phyloP scores from a whole-genome alignment of 164 flowering plant genomes.

The Sedum album region DNA sequence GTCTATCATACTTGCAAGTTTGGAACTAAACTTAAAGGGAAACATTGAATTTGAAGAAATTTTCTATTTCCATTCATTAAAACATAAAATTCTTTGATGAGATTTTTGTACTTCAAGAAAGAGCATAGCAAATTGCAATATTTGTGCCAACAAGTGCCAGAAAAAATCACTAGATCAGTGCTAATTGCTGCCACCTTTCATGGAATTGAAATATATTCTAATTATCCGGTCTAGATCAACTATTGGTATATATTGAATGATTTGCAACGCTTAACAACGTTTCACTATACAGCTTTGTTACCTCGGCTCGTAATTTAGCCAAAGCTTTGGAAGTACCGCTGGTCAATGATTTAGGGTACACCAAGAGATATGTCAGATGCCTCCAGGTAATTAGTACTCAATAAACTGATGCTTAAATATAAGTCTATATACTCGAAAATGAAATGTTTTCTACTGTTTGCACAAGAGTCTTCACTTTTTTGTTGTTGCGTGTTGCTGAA shows the following conservation, averaged over 20 bases:
- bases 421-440: too few relatives aligned
- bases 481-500: conserved; percentile 7
- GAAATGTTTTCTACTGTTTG: too few relatives aligned
- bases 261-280: neutral
- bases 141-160: neutral
- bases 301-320: conserved; percentile 62
- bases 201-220: neutral
- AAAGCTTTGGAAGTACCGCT: conserved; percentile 95
- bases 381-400: conserved; percentile 66
- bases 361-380: conserved; percentile 98
- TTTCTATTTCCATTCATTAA: too few relatives aligned
- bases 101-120: too few relatives aligned
- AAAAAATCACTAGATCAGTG: neutral
- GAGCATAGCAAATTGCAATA: neutral
- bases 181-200: neutral
- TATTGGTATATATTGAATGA: neutral
- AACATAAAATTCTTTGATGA: too few relatives aligned
- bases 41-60: too few relatives aligned
- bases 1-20: neutral
- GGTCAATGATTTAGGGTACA: conserved; percentile 97
- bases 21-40: too few relatives aligned
- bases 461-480: neutral
- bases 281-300: conserved; percentile 48
- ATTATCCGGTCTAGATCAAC: conserved; percentile 1
- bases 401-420: neutral